Base-by-base conservation (phyloP, 371 early-diverging fungal genomes). In the Entomophthora muscae region DNA sequence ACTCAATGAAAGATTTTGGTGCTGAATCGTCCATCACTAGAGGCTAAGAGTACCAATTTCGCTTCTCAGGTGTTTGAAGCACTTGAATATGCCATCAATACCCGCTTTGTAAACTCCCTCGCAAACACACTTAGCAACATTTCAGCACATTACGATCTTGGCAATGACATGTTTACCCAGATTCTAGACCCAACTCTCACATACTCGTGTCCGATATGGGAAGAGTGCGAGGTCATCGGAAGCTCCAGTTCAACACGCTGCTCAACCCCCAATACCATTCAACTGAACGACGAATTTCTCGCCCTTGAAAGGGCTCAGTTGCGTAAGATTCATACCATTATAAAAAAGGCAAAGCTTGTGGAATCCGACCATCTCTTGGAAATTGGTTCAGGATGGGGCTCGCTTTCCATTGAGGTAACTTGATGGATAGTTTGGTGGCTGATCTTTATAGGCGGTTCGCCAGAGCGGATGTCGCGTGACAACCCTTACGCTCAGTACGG, bases 331-430 rank as follows among this genome's bases (percentile, higher is more conserved):
- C 75, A 76, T 66, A 66, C 68, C 42, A 71, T 86, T 30, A 74
- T 84, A 29, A 72, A 76, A 55, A 75, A 73, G 64, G 79, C 82
- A n/a, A 58, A 66, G 27, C 65, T 84, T 32, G 28, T 66, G 17
- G 57, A 68, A 21, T 72, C 70, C 10, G 81, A 83, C 71, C 74
- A 79, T 63, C 73, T 86, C 2, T 70, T 86, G 31, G 86, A 86
- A 59, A 76, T 86, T 59, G 86, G 86, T 1, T 78, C 79, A 53
- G 86, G 83, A 12, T 85, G 86, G 86, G 86, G 86, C 2, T 71
- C 80, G 31, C 69, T 85, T 52, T 71, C 81, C 2, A 81, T 84
- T 53, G 80, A 82, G 64, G 78, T 78, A 33, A 65, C 60, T 63
- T 58, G 53, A 32, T 17, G 22, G 5, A n/a, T n/a, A n/a, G n/a